Base-by-base conservation (phyloP, 2,329 filamentous ascomycete species). In the Ilyonectria destructans region DNA sequence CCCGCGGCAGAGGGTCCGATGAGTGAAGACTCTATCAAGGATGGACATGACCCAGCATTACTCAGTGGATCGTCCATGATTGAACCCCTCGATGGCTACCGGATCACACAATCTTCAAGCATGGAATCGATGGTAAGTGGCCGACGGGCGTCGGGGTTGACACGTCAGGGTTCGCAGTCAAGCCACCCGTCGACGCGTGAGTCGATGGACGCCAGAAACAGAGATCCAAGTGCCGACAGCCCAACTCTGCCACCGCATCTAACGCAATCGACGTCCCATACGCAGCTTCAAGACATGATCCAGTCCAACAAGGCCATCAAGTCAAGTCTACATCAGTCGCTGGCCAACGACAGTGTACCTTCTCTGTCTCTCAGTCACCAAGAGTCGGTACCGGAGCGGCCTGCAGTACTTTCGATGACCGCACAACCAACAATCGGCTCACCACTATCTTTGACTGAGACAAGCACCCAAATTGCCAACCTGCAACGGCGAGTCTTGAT, bases 401-500 rank as follows among this genome's bases (percentile, higher is more conserved):
- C 77, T 10, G 71, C 70, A 8, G 74, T 74, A 23, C 76, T 79
- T 23, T 58, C 62, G 12, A 54, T 78, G 23, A 73, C 79, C 9
- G 75, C 79, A 29, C 77, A 75, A 23, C 77, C 59, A 35, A 74
- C 58, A 65, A 70, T 74, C 31, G 78, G 70, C 59, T 73, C 77
- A 2, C 77, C 77, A 2, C 70, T 75, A 3, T 76, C 80, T 3
- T 74, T 77, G 10, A 77, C 77, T 55, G 79, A 84, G 59, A 60
- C 75, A 56, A 75, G 80, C 67, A 77, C 81, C 17, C 82, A 86
- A 65, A 75, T 86, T 31, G 82, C 87, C 1, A 88, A 90, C 71
- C 82, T 96, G 4, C 90, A 94, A 71, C 88, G 92, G 48, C 91
- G 95, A 74, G 88, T 94, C n/a, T 87, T 94, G 60, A 82, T 95